Evolutionary conservation across 2,329 filamentous ascomycete species (phyloP).

Genomic region (Fusarium veterinarium): DNA sequence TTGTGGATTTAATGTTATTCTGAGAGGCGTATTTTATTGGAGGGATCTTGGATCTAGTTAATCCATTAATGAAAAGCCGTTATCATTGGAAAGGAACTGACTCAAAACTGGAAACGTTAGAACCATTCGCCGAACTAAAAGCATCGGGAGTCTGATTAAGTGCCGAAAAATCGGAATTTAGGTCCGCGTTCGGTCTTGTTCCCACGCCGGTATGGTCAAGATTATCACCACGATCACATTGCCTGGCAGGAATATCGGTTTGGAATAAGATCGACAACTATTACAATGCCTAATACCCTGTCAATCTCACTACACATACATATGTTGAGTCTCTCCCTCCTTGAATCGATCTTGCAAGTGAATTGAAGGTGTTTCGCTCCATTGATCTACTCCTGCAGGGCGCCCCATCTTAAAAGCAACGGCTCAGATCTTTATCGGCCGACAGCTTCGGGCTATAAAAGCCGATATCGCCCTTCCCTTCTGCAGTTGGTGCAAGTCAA

Average conservation of each 20-base stretch:
- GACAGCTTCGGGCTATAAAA: background rate
- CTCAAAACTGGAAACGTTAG: background rate
- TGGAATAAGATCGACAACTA: background rate
- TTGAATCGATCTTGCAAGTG: background rate
- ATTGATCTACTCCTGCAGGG: background rate
- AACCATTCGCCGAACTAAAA: background rate
- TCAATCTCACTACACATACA: background rate
- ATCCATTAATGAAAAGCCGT: background rate
- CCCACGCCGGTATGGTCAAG: background rate
- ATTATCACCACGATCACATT: background rate
- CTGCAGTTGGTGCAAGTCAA: background rate
- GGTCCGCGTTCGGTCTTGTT: background rate
- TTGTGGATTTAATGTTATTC: background rate
- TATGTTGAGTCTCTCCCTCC: background rate
- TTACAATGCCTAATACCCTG: background rate
- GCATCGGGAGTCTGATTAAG: slow-evolving; percentile 13
- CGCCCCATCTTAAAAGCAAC: background rate
- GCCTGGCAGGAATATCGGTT: background rate
- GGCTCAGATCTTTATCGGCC: background rate
- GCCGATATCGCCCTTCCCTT: background rate
- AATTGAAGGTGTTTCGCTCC: background rate
- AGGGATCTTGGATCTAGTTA: background rate
- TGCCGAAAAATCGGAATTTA: background rate
- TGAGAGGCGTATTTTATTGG: background rate
- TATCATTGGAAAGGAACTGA: background rate